Evolutionary conservation across 345 rosid genomes (phyloP).

Genomic region (Acer negundo): DNA sequence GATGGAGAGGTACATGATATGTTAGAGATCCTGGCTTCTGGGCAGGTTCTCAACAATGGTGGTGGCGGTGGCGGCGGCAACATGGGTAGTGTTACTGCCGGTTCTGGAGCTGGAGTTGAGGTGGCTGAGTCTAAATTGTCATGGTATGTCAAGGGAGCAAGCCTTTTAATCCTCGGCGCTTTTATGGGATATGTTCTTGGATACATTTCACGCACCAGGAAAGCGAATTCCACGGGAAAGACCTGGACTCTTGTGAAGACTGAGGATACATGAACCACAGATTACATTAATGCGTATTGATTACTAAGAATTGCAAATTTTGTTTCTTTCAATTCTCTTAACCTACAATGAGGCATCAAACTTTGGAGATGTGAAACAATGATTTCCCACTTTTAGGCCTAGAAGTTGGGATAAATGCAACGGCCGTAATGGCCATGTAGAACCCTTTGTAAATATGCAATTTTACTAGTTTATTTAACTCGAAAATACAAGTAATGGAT

Average conservation of each 20-base stretch:
- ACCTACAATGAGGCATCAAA: not conserved
- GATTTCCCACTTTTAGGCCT: not conserved
- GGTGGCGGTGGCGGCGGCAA: not conserved
- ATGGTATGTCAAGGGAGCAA: constrained; percentile 63
- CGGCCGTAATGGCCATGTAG: not conserved
- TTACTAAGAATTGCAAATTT: not conserved
- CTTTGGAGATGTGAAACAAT: not conserved
- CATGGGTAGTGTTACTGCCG: constrained; percentile 10
- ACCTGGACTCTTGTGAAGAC: constrained; percentile 67
- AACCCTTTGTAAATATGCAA: constrained; percentile 11
- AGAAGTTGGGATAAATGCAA: not conserved
- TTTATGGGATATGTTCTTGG: constrained; percentile 71
- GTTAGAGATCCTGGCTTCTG: constrained; percentile 79
- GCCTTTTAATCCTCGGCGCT: constrained; percentile 67
- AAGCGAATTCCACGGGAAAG: constrained; percentile 35
- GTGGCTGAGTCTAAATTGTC: constrained; percentile 36
- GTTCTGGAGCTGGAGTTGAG: constrained; percentile 18
- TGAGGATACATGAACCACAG: constrained; percentile 48
- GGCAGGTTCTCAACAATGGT: constrained; percentile 58
- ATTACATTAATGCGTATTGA: not conserved
- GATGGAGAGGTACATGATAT: constrained; percentile 86
- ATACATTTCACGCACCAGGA: constrained; percentile 54
- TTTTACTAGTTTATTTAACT: not conserved
- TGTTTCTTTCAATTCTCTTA: not conserved
- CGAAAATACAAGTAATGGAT: not conserved